Base-by-base conservation (phyloP, 2,329 filamentous ascomycete species). In the Dothidotthia symphoricarpi region DNA sequence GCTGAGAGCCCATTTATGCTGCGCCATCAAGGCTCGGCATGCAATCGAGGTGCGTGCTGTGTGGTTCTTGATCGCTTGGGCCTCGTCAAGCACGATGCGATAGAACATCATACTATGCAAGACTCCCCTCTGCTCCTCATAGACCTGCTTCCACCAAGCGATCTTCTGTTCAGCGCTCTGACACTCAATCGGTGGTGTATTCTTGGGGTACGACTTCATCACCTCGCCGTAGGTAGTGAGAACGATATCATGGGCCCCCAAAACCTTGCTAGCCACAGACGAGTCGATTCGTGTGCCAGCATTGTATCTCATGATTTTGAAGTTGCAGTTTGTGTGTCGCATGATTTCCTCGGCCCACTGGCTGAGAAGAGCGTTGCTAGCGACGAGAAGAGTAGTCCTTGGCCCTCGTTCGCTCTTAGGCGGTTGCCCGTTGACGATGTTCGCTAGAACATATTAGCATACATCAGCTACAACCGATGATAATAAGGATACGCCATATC, bases 1-100 rank as follows among this genome's bases (percentile, higher is more conserved):
- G 12, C 65, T 68, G 5, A 74, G 47, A 1, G 68, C 66, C 71
- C 71, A 74, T 16, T 60, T 57, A 41, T 70, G 63, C 0, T 55
- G 33, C 0, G 66, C 64, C 32, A 61, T 61, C 2, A 75, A 44
- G 1, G 58, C 66, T 2, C 69, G 67, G 42, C 71, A 75, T 3
- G 74, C 73, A 24, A 73, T 55, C 1, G 68, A 71, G 0, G 70
- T 75, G 3, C 61, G 57, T 1, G 56, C 49, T 0, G 39, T 39
- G 5, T 69, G 59, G 19, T 78, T 81, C 43, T 80, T 81, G 43
- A 82, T 78, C 0, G 49, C 50, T 33, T 81, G 78, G 0, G 73
- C 77, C 49, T 82, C 79, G 30, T 82, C 79, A 0, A 82, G 61
- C 1, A 82, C 69, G 3, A 82, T 43, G 1, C 80, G 63, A 27